phyloP scores from a whole-genome alignment of 148 eudicot genomes.

The Spergularia marina region DNA sequence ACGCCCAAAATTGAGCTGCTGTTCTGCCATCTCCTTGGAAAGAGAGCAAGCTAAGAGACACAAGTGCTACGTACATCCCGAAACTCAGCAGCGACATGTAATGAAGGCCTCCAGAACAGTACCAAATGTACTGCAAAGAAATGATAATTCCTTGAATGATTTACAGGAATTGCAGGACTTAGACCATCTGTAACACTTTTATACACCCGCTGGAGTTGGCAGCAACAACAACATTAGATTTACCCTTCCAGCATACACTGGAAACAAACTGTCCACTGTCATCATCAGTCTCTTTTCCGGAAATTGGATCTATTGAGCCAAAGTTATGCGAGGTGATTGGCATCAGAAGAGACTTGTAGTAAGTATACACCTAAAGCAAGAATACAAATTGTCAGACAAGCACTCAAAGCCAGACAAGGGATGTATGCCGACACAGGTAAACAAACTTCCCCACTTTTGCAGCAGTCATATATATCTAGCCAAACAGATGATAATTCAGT shows the following conservation, averaged over 20 bases:
- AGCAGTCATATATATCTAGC: background rate
- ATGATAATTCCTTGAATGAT: background rate
- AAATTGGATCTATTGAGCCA: slow-evolving; percentile 82
- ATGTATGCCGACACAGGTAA: background rate
- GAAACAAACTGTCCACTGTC: slow-evolving; percentile 91
- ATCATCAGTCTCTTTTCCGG: slow-evolving; percentile 84
- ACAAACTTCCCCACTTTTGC: background rate
- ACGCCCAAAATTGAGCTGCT: background rate
- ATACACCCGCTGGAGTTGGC: slow-evolving; percentile 91
- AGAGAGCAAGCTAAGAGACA: background rate
- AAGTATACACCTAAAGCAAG: slow-evolving; percentile 73
- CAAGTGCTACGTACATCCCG: slow-evolving; percentile 2
- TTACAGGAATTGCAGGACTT: slow-evolving; percentile 10
- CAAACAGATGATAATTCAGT: background rate
- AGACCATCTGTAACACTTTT: slow-evolving; percentile 78
- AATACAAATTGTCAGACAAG: slow-evolving; percentile 15
- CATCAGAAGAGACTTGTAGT: slow-evolving; percentile 80
- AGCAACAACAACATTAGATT: slow-evolving; percentile 77
- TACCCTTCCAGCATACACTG: slow-evolving; percentile 88
- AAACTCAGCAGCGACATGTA: background rate
- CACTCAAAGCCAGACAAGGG: background rate
- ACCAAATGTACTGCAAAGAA: slow-evolving; percentile 3
- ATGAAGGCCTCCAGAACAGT: slow-evolving; percentile 1
- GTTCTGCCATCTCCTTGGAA: slow-evolving; percentile 2
- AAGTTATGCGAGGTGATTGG: slow-evolving; percentile 88